Evolutionary conservation across 2,329 filamentous ascomycete genomes (phyloP).

Genomic region (Gyromitra esculenta): DNA sequence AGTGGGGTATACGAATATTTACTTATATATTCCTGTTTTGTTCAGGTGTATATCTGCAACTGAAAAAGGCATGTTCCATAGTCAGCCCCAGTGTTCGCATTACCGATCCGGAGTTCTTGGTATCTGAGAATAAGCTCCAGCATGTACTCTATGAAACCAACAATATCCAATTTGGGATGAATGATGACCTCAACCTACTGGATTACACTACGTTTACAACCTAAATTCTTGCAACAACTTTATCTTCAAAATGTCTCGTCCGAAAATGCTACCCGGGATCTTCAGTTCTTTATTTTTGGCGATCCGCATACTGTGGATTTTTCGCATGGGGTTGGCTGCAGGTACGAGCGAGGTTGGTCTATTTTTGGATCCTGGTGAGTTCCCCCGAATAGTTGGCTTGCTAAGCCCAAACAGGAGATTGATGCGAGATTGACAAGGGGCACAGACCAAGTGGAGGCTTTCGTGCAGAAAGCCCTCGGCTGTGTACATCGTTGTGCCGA

Average conservation of each 20-base stretch:
- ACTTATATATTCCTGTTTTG: not conserved
- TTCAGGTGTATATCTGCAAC: not conserved
- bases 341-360: constrained; percentile 9
- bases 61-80: not conserved
- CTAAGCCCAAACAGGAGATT: constrained; percentile 13
- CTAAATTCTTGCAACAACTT: not conserved
- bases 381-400: constrained; percentile 31
- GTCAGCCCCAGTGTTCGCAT: not conserved
- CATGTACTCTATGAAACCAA: not conserved
- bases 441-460: constrained; percentile 35
- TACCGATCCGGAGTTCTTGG: not conserved
- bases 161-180: not conserved
- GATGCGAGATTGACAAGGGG: constrained; percentile 5
- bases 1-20: not conserved
- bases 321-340: constrained; percentile 8
- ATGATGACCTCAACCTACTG: not conserved
- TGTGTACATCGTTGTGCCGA: constrained; percentile 16
- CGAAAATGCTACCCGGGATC: constrained; percentile 18
- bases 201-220: constrained; percentile 2
- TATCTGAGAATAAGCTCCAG: not conserved
- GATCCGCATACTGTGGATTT: constrained; percentile 12
- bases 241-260: not conserved
- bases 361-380: constrained; percentile 36
- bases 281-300: constrained; percentile 41
- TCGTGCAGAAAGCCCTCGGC: constrained; percentile 21